Base-by-base conservation (phyloP, 768 basidiomycete genomes). In the Lactarius trivialis region DNA sequence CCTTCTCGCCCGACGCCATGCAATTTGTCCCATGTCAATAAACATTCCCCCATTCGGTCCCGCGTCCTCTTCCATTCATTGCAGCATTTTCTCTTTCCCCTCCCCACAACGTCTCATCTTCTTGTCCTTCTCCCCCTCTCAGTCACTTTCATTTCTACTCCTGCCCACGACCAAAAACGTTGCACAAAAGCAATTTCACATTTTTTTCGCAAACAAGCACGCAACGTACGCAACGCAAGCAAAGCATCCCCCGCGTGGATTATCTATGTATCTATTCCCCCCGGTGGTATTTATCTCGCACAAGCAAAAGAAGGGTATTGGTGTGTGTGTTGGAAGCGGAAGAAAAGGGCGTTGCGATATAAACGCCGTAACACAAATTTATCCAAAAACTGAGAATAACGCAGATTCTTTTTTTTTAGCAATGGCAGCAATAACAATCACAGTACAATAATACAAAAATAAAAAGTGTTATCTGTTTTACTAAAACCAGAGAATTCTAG, bases 261-360 rank as follows among this genome's bases (percentile, higher is more conserved):
- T 51, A 64, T 64, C 63, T 64, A 64, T 64, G 58, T 64, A 64
- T 64, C 63, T 64, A 64, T 64, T 56, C 58, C 63, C 53, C 58
- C 37, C n/a, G 63, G 54, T 32, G 63, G 54, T 60, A 64, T 64
- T 60, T 64, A 64, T 64, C 49, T 64, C 54, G 62, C 62, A 64
- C 58, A 48, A 60, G 58, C 24, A 32, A 61, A 54, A 54, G 57
- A 55, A 58, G 21, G 50, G 19, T 30, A 51, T 19, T 17, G 28
- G 30, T 28, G 50, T 51, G 9, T 49, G 45, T 26, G 41, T 54
- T 39, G 52, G 45, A 43, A 24, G 24, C 41, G 43, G 51, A 43
- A 56, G 21, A 51, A 62, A 51, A 32, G 50, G 50, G 41, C 39
- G 14, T 45, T 45, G 33, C 43, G 26, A 21, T 24, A 36, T 45